These are phyloP conservation scores for Kluyveromyces wickerhamii DNA, from an alignment of 805 yeast genomes.

Conservation along the genomic window DNA sequence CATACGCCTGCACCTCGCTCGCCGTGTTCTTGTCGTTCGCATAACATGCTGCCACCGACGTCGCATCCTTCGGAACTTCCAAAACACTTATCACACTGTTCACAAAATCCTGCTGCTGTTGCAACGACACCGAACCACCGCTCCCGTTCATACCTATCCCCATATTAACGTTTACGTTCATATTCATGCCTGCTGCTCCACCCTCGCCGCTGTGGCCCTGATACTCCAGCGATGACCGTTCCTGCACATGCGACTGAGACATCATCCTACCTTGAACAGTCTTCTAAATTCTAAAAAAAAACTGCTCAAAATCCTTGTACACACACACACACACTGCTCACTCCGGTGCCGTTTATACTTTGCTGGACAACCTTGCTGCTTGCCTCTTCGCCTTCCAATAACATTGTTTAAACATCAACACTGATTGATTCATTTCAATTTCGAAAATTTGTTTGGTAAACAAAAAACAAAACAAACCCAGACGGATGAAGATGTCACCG, in stretches of 20 bases:
- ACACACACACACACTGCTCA: too few species aligned
- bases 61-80: slow-evolving; percentile 61
- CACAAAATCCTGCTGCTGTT: slow-evolving; percentile 33
- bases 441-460: slow-evolving; percentile 5
- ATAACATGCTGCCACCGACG: slow-evolving; percentile 64
- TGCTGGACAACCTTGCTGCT: too few species aligned
- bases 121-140: slow-evolving; percentile 7
- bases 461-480: slow-evolving; percentile 3
- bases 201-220: not conserved
- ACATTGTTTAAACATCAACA: not conserved
- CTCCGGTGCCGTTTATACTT: too few species aligned
- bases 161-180: not conserved
- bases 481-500: too few species aligned
- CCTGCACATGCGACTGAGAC: slow-evolving; percentile 5
- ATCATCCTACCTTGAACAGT: slow-evolving; percentile 1
- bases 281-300: too few species aligned
- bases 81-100: slow-evolving; percentile 69
- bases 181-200: not conserved
- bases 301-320: not conserved
- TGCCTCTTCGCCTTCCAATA: not conserved
- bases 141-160: slow-evolving; percentile 1
- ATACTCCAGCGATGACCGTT: not conserved
- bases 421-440: not conserved
- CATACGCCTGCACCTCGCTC: slow-evolving; percentile 91
- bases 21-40: slow-evolving; percentile 62